A percentile compares a stretch with the other conserved stretches of the same genome.
phyloP scores from a whole-genome alignment of 768 basidiomycete species.

The Trametes punicea region DNA sequence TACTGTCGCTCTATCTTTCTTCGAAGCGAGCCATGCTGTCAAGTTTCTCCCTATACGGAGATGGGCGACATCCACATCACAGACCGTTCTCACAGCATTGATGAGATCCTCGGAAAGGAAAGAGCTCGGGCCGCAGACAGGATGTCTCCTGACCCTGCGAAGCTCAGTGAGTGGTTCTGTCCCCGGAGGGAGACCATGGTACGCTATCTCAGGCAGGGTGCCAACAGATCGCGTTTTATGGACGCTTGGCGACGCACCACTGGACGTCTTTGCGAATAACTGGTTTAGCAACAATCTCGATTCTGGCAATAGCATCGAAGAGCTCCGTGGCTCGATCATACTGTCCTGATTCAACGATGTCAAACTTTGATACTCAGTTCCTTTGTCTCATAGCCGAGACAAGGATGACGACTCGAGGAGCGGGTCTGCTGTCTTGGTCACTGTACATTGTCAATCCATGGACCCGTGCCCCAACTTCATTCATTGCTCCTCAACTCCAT shows the following conservation, averaged over 20 bases:
- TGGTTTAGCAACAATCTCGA: slow-evolving; percentile 14
- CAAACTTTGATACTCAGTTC: background rate
- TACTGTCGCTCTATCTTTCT: slow-evolving; percentile 64
- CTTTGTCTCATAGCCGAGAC: background rate
- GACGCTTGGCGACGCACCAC: slow-evolving; percentile 21
- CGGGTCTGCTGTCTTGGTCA: background rate
- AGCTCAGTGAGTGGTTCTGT: slow-evolving; percentile 57
- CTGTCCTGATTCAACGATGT: background rate
- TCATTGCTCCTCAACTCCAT: background rate
- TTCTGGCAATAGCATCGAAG: slow-evolving; percentile 10
- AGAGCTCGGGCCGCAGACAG: background rate
- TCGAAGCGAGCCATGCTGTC: slow-evolving; percentile 65
- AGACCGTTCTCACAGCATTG: slow-evolving; percentile 24
- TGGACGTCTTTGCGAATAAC: slow-evolving; percentile 22
- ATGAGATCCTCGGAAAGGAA: slow-evolving; percentile 17
- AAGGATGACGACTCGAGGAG: slow-evolving; percentile 4
- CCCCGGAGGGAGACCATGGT: no score
- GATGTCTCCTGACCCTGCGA: slow-evolving; percentile 31
- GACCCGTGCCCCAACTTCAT: background rate
- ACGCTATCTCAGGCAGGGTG: no score
- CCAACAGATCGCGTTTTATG: slow-evolving; percentile 7
- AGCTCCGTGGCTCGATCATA: background rate
- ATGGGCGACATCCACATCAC: slow-evolving; percentile 46
- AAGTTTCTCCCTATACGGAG: slow-evolving; percentile 66
- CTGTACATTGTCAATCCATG: background rate